Conservation (phyloP, 2,329 filamentous ascomycete genomes). For the Ophiognomonia clavigignenti-juglandacearum region DNA sequence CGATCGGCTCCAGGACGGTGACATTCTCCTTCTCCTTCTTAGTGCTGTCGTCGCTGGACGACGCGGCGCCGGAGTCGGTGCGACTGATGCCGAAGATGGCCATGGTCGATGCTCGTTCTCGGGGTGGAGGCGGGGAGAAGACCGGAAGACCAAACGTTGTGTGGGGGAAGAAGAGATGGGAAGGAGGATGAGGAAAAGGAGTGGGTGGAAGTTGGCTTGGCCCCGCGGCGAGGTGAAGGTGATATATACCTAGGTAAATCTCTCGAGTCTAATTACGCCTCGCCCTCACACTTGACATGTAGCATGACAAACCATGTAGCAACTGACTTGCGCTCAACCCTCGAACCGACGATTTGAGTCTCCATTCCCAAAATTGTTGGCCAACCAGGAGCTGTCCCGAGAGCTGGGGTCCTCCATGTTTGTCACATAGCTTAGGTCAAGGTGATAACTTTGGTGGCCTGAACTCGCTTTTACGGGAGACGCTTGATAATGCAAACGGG, state of each 20-base stretch:
- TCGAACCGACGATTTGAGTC: no score
- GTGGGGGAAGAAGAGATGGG: not conserved
- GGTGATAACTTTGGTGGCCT: not conserved
- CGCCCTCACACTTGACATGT: no score
- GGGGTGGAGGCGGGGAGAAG: not conserved
- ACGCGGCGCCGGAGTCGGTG: constrained; percentile 3
- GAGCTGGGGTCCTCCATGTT: constrained; percentile 9
- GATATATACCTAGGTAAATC: no score
- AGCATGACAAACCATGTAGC: no score
- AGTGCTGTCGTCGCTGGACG: constrained; percentile 6
- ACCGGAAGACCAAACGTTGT: not conserved
- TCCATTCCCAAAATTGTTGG: not conserved
- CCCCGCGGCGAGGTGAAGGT: not conserved
- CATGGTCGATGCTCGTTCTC: not conserved
- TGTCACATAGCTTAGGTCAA: constrained; percentile 5
- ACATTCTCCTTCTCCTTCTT: constrained; percentile 11
- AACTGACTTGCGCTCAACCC: no score
- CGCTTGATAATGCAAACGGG: not conserved
- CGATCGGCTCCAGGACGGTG: constrained; percentile 3
- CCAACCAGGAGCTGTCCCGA: not conserved
- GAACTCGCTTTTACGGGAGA: not conserved
- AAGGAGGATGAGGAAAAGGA: not conserved
- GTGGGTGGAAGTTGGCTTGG: not conserved
- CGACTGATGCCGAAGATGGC: constrained; percentile 10
- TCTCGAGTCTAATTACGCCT: no score